Evolutionary conservation across 2,329 filamentous ascomycete species (phyloP), one percentile per base, ranked within the genome.

Genomic region (Penicillium sp.): DNA sequence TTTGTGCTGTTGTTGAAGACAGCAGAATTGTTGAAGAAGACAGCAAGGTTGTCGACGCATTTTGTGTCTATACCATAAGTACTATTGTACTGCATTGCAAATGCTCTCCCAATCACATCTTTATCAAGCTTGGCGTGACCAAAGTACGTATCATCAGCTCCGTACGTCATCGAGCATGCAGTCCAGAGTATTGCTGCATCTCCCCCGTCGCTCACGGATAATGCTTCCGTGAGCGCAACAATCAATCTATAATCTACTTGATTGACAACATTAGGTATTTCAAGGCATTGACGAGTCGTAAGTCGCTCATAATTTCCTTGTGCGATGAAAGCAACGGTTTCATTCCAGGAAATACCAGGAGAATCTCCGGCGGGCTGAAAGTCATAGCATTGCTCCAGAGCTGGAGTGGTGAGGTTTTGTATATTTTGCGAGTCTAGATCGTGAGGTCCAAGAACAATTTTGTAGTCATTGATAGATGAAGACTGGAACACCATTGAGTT

Each of bases 381-480:
- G 24, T 41, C 9, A n/a, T 52, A 49, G 35, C 48, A 58, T 48
- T 45, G 13, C 7, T 58, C 29, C 16, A 52, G 22, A 11, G 43
- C 27, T 11, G 48, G 48, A 14, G 52, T 52, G 11, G 35, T 43
- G 10, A 55, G 33, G 26, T 27, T 22, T 24, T 21, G 7, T 21
- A 57, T 22, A 37, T 57, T 53, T 6, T 16, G 14, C 10, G 54
- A 29, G n/a, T 48, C 37, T 21, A 57, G 27, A 48, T 57, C 48
- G 2, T 26, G 44, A 2, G 55, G 55, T 10, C 49, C 55, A 11
- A 53, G 24, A 27, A 53, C 13, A 8, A 26, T 14, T 16, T 6
- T n/a, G 11, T 27, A 52, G 5, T 52, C 45, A 9, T 47, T 53
- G 14, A 22, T 33, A 8, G 39, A 47, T n/a, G 41, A 41, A 10